Evolutionary conservation across 163 green algal species (phyloP), one percentile per base, ranked within the genome.

Genomic region (Scenedesmus sp.): DNA sequence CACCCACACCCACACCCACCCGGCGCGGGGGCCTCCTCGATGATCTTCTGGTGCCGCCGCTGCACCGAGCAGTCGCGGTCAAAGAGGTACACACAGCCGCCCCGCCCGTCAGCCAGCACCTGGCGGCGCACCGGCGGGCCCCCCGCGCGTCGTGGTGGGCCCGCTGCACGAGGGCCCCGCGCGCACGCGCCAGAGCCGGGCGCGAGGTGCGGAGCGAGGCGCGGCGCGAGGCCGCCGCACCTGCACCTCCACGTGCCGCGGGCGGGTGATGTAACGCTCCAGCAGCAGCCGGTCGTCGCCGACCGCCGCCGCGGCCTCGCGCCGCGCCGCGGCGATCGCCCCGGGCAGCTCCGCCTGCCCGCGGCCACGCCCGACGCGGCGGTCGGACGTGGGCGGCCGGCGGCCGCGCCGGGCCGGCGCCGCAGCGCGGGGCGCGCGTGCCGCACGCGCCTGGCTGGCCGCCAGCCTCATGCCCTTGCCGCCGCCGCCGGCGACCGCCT

Each of bases 31-130:
- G 93, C 95, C 85, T 99, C 95, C 87, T 99, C 95, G 14, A 99
- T 84, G 58, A 99, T 78, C 77, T 99, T 99, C 74, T 99, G 96
- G 81, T 99, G 96, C 15, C 96, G 86, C 3, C 96, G 84, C 83
- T 99, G 96, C 57, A 99, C 87, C 24, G 82, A 93, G 90, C 96
- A 99, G 87, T 99, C 96, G 2, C 96, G 83, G 78, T 98, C 94
- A 72, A 95, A 96, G 24, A 99, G 85, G 82, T 97, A 93, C 44
- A 97, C 83, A 3, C 87, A 89, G 53, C 89, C 86, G 62, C 93
- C 96, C 57, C 97, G 90, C 6, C 60, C 62, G 82, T 99, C 95
- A 0, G 86, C 89, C 75, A 98, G 89, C 67, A 98, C 86, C 89
- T 95, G 85, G 34, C 1, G 34, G 4, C 20, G 29, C 1, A 29